Evolutionary conservation across 108 stramenopile species (phyloP), one percentile per base, ranked within the genome.

Genomic region (Fistulifera pelliculosa): DNA sequence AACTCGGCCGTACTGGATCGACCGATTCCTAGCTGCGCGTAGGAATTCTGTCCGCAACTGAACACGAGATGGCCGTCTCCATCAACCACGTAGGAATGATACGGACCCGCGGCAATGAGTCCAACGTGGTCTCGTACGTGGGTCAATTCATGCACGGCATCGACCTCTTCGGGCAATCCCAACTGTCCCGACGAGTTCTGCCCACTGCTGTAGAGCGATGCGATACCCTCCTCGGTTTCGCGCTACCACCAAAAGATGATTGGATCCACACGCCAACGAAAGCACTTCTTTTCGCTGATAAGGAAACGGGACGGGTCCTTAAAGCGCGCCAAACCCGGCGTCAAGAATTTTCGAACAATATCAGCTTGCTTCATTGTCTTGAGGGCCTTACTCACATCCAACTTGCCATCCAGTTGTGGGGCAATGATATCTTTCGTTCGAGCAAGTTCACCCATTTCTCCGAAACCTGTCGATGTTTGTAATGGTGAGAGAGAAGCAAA

Each of bases 101-200:
- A 35, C 8, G 31, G 31, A 35, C 31, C 31, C 31, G 31, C 31
- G 6, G 31, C 31, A 3, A 35, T 8, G 31, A 35, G 31, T 35
- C 31, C 31, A 3, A 35, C 31, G 8, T 35, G 31, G 6, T 35
- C 31, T 89, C 67, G 49, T 61, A 56, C 45, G 10, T 53, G 50
- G 18, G 66, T 68, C n/a, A 66, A 54, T 47, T 64, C 58, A 54
- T 71, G 58, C 49, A 70, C 40, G 3, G 31, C 3, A 25, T 55
- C 54, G 56, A 68, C 47, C 8, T 35, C 31, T 49, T 91, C 87
- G 2, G 90, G 92, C 31, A 35, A 35, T 2, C 94, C 96, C 25
- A 97, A 68, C 71, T 97, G 95, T 1, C 96, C 98, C 68, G 91
- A 94, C 16, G 83, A 59, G 68, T 94, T 96, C 53, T 89, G 58